Base-by-base conservation (phyloP, 148 eudicot species). In the Persicaria maculosa region DNA sequence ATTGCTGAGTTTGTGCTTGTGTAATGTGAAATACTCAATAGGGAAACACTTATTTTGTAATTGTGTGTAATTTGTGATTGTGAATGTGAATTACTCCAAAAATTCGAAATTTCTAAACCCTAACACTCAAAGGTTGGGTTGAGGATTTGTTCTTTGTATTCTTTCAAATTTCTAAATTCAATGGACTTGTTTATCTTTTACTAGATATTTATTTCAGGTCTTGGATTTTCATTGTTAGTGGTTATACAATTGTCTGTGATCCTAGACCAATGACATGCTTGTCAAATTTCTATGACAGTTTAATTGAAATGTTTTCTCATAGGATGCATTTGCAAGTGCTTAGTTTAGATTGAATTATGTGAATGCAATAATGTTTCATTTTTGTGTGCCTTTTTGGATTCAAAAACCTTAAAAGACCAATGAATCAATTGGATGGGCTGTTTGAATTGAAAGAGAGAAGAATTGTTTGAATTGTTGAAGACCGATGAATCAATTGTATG, bases 341-440 rank as follows among this genome's bases (percentile, higher is more conserved):
- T 64, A 22, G 69, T 70, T 70, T 70, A 31, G 17, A 1, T 2
- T 70, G 53, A 25, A 47, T 10, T 69, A 6, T 48, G 73, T n/a
- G 17, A 4, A 11, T 64, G 46, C 36, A 36, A 4, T 47, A 44
- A 69, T 20, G 65, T 54, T 68, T 47, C 52, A 57, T 12, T 52
- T 74, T 62, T 46, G n/a, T 76, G 0, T 69, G 22, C 71, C 36
- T n/a, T 36, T 70, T 83, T 85, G 92, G 99, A 95, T 85, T 95
- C 99, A 40, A 95, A 95, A 80, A 95, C 99, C 47, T 85, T 95
- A 53, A 95, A 92, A 81, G 99, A 92, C n/a, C n/a, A n/a, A n/a
- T n/a, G n/a, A n/a, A n/a, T n/a, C n/a, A n/a, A n/a, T n/a, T n/a
- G n/a, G n/a, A n/a, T n/a, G n/a, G n/a, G n/a, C 77, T n/a, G n/a